Base-by-base conservation (phyloP, 1,139 yeast species). In the Blastobotrys capitulatus region DNA sequence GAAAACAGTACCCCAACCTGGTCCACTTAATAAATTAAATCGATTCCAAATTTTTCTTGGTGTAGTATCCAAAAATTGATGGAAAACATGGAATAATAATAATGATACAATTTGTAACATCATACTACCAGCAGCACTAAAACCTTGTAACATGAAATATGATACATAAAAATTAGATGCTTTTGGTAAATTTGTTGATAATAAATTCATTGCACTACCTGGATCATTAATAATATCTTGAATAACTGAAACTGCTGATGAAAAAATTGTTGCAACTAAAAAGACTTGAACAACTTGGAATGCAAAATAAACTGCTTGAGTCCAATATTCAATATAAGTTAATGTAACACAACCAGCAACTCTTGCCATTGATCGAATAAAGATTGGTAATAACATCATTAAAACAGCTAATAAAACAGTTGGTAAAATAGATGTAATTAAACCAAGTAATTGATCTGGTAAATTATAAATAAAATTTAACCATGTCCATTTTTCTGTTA, bases 271-370 rank as follows among this genome's bases (percentile, higher is more conserved):
- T 48, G 87, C 77, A 47, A 89, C 89, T 54, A 90, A 68, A 69
- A 90, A 90, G 6, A 77, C 87, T 65, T 90, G 89, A 42, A 90
- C 81, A 48, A 88, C 90, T 68, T 86, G 92, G 78, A 90, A 90
- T 2, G 89, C 95, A 70, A 78, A 92, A 67, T 74, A 92, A 76
- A 95, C 84, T 25, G 83, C 76, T 68, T 92, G 97, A 57, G 95
- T 87, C 67, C 79, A 86, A 52, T 77, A 73, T 62, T 90, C 96
- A 51, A 86, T 79, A 50, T 82, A 76, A 60, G 88, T 90, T 25
- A 70, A 61, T 1, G 96, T 80, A 25, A 87, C 74, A 46, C 76
- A 71, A 20, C 98, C 98, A 26, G 88, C 70, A 42, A 82, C 60
- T 57, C 76, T 79, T 52, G 92, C 97, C 79, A 84, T 78, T 20